Evolutionary conservation across 2,329 filamentous ascomycete species (phyloP).

Genomic region (Colletotrichum abscissum): DNA sequence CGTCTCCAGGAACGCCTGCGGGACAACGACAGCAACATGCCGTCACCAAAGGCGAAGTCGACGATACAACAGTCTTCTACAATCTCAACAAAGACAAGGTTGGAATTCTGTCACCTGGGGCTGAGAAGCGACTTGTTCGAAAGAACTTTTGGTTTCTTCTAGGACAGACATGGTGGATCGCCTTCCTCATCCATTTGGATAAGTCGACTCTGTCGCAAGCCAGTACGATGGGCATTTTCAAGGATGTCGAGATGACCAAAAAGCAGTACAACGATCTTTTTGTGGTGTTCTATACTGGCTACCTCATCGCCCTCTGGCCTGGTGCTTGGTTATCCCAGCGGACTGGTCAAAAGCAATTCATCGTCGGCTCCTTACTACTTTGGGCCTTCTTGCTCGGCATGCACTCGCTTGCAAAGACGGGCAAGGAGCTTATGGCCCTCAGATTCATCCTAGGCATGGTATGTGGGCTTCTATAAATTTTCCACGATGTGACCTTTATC

Average conservation of each 20-base stretch:
- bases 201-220: slow-evolving; percentile 40
- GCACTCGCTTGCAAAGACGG: slow-evolving; percentile 39
- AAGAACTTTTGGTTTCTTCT: slow-evolving; percentile 41
- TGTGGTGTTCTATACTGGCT: slow-evolving; percentile 40
- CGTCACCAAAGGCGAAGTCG: slow-evolving; percentile 37
- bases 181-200: slow-evolving; percentile 41
- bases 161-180: slow-evolving; percentile 33
- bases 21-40: neutral
- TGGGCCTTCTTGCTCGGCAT: slow-evolving; percentile 40
- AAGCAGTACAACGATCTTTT: slow-evolving; percentile 40
- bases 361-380: slow-evolving; percentile 37
- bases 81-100: slow-evolving; percentile 37
- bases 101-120: slow-evolving; percentile 23
- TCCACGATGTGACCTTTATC: fast-evolving
- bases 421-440: slow-evolving; percentile 38
- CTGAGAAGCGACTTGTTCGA: slow-evolving; percentile 28
- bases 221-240: slow-evolving; percentile 41
- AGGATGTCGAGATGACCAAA: slow-evolving; percentile 39
- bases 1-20: neutral
- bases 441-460: slow-evolving; percentile 41
- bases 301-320: slow-evolving; percentile 40
- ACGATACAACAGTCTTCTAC: slow-evolving; percentile 40
- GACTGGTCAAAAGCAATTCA: slow-evolving; percentile 40
- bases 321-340: slow-evolving; percentile 39
- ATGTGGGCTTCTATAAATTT: neutral